Base-by-base conservation (phyloP, 441 rosid species). In the Brassica hybrid region DNA sequence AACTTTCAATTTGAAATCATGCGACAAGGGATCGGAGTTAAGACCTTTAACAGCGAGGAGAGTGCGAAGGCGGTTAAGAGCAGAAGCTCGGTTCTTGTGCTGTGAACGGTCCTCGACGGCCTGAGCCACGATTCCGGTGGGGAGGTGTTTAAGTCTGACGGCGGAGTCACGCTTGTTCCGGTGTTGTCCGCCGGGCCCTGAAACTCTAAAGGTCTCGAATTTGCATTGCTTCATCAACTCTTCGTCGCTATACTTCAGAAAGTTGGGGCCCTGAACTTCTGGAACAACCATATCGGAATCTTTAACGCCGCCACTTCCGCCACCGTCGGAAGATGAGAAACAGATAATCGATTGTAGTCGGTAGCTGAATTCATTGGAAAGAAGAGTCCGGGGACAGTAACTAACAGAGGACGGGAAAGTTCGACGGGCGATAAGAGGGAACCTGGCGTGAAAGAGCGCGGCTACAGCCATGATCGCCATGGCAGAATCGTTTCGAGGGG, bases 101-200 rank as follows among this genome's bases (percentile, higher is more conserved):
- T 93, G 98, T 0, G 98, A 95, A 21, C 98, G 91, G 57, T 95
- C 97, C 77, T 95, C 99, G 3, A 80, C 93, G 57, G 88, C 95
- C 85, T 91, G 99, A 65, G 98, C 89, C 13, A 87, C 83, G 63
- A 95, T 78, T 23, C 95, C 96, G 21, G 98, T 95, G 41, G 98
- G 98, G 6, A 87, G 76, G 62, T 95, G 98, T 87, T 87, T 93
- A 73, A 95, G 80, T 18, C 97, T 88, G 9, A 95, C 97, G 54
- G 97, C 98, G n/a, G 98, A 88, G 78, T 95, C 99, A 7, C 98
- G 93, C 71, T 95, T 95, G 85, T 95, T 95, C 52, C 99, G 90
- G 88, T 93, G 99, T 79, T 95, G 99, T 41, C 99, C 98, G n/a
- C 98, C 99, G 0, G 97, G 96, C 1, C 98, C 97, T n/a, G 97